A percentile compares a stretch with the other conserved stretches of the same genome.
phyloP scores from a whole-genome alignment of 495 filamentous ascomycete genomes.

The Xeromyces bisporus region DNA sequence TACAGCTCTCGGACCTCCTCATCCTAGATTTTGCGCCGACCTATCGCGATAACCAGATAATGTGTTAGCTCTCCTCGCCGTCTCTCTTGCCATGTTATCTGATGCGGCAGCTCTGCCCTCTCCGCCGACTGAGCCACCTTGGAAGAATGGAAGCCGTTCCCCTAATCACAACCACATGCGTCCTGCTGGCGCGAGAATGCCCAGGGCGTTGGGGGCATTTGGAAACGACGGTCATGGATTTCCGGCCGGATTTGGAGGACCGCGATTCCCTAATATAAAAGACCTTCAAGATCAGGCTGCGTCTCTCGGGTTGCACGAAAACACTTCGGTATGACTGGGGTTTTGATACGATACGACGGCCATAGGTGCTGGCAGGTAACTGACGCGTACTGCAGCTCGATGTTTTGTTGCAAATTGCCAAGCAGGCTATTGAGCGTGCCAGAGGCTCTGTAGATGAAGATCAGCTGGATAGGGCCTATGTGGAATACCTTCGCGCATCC shows the following conservation, averaged over 20 bases:
- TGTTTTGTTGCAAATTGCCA: constrained; percentile 17
- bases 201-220: constrained; percentile 11
- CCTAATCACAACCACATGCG: constrained; percentile 17
- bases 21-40: too few species aligned
- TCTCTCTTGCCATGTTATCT: constrained; percentile 24
- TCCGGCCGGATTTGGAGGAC: constrained; percentile 7
- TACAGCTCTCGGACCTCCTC: too few species aligned
- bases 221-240: constrained; percentile 8
- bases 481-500: constrained; percentile 66
- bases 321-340: constrained; percentile 21
- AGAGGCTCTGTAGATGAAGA: constrained; percentile 28
- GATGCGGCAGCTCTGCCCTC: constrained; percentile 29
- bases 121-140: constrained; percentile 20
- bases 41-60: constrained; percentile 5
- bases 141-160: constrained; percentile 17
- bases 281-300: constrained; percentile 43
- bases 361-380: constrained; percentile 1
- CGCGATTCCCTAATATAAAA: constrained; percentile 52
- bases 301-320: constrained; percentile 23
- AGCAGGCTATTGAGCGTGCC: constrained; percentile 21
- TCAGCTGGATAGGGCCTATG: constrained; percentile 43
- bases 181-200: constrained; percentile 9
- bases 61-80: constrained; percentile 12
- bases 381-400: constrained; percentile 17
- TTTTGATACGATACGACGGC: background rate